Conservation (phyloP, 2,329 filamentous ascomycete species). For the Arthrinium phaeospermum region DNA sequence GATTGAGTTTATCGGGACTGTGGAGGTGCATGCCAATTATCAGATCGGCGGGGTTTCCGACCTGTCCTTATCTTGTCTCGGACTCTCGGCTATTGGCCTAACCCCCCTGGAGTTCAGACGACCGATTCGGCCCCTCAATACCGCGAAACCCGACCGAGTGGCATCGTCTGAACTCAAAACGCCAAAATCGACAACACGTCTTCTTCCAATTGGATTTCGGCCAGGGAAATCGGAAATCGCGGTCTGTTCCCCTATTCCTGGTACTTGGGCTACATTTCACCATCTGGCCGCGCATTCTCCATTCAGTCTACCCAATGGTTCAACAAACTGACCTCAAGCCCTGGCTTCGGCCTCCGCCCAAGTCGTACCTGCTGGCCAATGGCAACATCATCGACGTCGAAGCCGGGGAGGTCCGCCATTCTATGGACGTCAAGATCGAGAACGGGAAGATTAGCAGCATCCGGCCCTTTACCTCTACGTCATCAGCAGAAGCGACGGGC, state of each 20-base stretch:
- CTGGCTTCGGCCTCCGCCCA: conserved; percentile 31
- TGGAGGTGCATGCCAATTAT: background rate
- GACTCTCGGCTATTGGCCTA: background rate
- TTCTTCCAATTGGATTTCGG: background rate
- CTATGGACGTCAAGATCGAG: conserved; percentile 26
- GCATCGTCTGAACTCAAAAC: background rate
- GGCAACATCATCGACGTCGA: conserved; percentile 34
- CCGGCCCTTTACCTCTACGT: conserved; percentile 15
- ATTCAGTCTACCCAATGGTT: conserved; percentile 27
- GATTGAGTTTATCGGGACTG: background rate
- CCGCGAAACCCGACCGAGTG: background rate
- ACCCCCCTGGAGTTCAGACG: background rate
- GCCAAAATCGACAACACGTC: background rate
- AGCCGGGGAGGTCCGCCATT: conserved; percentile 25
- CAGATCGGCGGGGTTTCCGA: background rate
- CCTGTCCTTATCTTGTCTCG: background rate
- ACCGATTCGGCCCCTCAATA: background rate
- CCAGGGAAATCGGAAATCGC: background rate
- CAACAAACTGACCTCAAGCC: conserved; percentile 32
- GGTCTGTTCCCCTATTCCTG: background rate
- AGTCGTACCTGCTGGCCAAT: conserved; percentile 29
- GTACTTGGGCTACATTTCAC: background rate
- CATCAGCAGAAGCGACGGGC: conserved; percentile 21
- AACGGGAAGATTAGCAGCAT: conserved; percentile 31
- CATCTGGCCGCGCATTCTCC: background rate